phyloP scores from a whole-genome alignment of 2,329 filamentous ascomycete species.

The Magnaporthiopsis poae region DNA sequence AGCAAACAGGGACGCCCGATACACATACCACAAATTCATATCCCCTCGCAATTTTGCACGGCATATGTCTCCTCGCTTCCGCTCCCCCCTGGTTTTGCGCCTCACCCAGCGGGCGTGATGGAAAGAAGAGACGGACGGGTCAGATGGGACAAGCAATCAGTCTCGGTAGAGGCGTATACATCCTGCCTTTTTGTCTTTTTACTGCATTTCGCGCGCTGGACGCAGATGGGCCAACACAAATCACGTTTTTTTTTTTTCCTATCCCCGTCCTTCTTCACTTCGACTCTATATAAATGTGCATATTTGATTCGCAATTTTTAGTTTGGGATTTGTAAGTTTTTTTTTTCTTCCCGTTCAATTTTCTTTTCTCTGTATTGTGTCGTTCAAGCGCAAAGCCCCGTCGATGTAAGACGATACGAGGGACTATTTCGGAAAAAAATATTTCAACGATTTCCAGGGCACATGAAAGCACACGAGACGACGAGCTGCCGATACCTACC shows the following conservation, averaged over 20 bases:
- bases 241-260: background rate
- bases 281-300: background rate
- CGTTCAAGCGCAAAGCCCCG: background rate
- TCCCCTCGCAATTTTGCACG: background rate
- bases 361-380: background rate
- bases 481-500: background rate
- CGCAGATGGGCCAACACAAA: constrained; percentile 3
- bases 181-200: background rate
- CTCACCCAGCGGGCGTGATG: background rate
- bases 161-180: background rate
- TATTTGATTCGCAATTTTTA: background rate
- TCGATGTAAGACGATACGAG: background rate
- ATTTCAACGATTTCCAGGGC: background rate
- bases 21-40: background rate
- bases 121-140: background rate
- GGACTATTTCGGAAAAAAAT: background rate
- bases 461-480: background rate
- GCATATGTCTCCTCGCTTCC: constrained; percentile 1
- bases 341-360: background rate
- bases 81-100: background rate
- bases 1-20: background rate
- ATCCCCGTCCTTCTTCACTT: background rate
- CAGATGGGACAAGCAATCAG: background rate
- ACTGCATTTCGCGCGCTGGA: constrained; percentile 6
- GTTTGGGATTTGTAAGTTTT: background rate